Percentiles rank a stretch among this genome's conserved stretches.
Evolutionary conservation across 257 asterid genomes (phyloP).

Genomic region (Ballota nigra): DNA sequence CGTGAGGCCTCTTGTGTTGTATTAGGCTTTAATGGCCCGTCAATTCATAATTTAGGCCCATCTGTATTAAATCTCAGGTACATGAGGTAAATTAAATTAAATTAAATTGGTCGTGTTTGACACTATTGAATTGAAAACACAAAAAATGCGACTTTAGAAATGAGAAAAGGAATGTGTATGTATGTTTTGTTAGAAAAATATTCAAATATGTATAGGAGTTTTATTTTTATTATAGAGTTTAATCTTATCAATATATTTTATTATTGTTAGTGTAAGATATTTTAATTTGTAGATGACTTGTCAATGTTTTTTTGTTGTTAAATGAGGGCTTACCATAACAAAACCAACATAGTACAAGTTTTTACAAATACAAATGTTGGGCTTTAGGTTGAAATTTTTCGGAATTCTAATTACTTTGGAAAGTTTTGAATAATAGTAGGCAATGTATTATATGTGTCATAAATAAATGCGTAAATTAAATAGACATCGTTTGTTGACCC

Average conservation of each 20-base stretch:
- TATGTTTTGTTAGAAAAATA: neutral
- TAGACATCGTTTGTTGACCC: too few species aligned
- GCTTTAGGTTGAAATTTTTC: too few species aligned
- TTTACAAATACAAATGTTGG: too few species aligned
- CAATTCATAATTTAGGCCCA: neutral
- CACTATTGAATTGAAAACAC: neutral
- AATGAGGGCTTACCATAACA: neutral
- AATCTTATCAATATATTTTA: too few species aligned
- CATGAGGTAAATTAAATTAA: neutral
- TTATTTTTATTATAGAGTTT: neutral
- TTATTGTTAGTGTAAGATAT: too few species aligned
- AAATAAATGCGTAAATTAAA: too few species aligned
- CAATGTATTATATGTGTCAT: too few species aligned
- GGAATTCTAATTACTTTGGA: too few species aligned
- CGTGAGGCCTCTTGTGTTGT: neutral
- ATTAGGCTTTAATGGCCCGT: neutral
- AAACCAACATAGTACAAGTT: neutral
- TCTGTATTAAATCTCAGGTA: neutral
- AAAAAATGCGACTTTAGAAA: neutral
- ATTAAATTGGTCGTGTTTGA: neutral
- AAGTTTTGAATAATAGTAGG: too few species aligned
- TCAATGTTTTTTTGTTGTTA: neutral
- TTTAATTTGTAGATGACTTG: neutral
- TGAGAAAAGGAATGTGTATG: neutral
- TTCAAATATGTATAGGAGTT: neutral